Evolutionary conservation across 371 early-diverging fungal genomes (phyloP).

Genomic region (Sanchytrium tribonematis): DNA sequence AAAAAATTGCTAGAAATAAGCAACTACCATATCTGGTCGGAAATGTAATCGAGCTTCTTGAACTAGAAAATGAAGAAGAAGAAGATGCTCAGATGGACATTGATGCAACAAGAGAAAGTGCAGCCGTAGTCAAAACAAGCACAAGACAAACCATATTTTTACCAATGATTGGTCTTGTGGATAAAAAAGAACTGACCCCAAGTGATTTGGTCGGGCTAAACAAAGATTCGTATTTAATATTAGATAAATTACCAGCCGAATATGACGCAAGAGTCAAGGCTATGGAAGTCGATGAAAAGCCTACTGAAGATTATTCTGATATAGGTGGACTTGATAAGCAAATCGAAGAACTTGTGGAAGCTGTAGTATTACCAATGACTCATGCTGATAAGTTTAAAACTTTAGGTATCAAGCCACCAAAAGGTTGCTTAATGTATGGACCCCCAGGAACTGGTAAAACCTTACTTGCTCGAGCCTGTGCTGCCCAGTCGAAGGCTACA

Average conservation of each 20-base stretch:
- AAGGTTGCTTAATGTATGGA: conserved; percentile 88
- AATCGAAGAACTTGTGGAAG: conserved; percentile 95
- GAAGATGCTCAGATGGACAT: conserved; percentile 82
- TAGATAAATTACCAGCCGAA: conserved; percentile 94
- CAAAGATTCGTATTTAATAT: conserved; percentile 93
- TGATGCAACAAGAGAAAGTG: conserved; percentile 69
- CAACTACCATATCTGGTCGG: conserved; percentile 96
- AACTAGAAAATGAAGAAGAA: conserved; percentile 39
- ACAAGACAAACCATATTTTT: conserved; percentile 90
- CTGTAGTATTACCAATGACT: conserved; percentile 92
- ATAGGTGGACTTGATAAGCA: conserved; percentile 97
- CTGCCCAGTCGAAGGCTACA: conserved; percentile 84
- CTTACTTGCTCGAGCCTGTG: conserved; percentile 89
- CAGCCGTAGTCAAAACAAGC: conserved; percentile 90
- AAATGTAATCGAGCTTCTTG: conserved; percentile 81
- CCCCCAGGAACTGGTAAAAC: conserved; percentile 87
- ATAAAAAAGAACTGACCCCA: conserved; percentile 65
- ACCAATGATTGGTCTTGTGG: conserved; percentile 93
- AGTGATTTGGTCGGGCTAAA: conserved; percentile 99
- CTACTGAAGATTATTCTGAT: conserved; percentile 94
- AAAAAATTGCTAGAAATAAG: conserved; percentile 95
- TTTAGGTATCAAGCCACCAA: conserved; percentile 91
- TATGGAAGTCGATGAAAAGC: conserved; percentile 99
- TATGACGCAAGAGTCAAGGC: conserved; percentile 98
- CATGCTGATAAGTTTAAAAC: conserved; percentile 86